These are phyloP conservation scores for Gloeopeniophorella convolvens DNA, from an alignment of 768 basidiomycete species.

Conservation along the genomic window DNA sequence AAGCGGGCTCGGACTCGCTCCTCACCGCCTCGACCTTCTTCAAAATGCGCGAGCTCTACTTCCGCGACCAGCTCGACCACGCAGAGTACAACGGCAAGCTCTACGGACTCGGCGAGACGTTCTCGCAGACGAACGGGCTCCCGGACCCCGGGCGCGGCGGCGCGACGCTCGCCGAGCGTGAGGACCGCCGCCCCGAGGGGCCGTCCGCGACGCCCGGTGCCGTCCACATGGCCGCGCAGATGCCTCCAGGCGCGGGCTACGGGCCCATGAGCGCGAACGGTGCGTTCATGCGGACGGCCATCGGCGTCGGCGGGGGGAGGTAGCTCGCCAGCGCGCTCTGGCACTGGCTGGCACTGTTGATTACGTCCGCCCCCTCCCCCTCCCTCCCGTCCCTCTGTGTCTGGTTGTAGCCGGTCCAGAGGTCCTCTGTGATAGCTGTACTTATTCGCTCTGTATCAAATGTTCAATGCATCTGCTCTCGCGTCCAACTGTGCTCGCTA, in stretches of 20 bases:
- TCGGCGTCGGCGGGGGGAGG: constrained; percentile 18
- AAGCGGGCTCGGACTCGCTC: constrained; percentile 96
- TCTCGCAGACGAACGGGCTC: constrained; percentile 59
- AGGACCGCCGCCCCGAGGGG: constrained; percentile 49
- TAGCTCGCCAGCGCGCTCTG: constrained; percentile 1
- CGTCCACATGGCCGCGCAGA: constrained; percentile 14
- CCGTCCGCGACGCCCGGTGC: constrained; percentile 47
- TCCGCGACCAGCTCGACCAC: constrained; percentile 85
- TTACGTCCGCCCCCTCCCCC: background rate
- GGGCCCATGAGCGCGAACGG: constrained; percentile 21
- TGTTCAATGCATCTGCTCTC: background rate
- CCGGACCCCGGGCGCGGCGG: constrained; percentile 61
- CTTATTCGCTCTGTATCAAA: constrained; percentile 28
- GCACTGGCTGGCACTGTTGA: constrained; percentile 16
- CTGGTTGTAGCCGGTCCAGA: constrained; percentile 21
- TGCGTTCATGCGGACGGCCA: constrained; percentile 17
- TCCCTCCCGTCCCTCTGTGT: constrained; percentile 1
- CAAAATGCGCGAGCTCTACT: constrained; percentile 90
- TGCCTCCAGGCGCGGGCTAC: constrained; percentile 17
- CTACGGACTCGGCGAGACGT: constrained; percentile 79
- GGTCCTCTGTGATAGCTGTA: constrained; percentile 28
- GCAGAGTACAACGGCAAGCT: constrained; percentile 75
- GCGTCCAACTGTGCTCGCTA: too few relatives aligned
- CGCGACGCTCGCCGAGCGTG: constrained; percentile 76
- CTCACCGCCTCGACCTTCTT: constrained; percentile 93